Conservation (phyloP, 768 basidiomycete species). For the Kwoniella dendrophila region DNA sequence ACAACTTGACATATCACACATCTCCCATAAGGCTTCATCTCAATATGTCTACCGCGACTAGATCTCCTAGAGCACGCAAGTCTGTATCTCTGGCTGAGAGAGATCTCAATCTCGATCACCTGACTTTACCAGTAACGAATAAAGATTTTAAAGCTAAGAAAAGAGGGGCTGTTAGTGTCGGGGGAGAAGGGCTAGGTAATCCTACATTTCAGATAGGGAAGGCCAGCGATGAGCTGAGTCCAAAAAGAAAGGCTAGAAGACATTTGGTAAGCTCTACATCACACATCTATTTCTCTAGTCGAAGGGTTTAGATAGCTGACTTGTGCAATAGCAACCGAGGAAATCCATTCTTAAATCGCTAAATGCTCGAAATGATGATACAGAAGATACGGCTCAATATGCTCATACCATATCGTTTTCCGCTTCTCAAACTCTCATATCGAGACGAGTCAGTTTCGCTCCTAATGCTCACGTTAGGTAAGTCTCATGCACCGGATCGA, state of each 20-base stretch:
- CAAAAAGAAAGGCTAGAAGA: conserved; percentile 34
- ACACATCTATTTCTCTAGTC: not conserved
- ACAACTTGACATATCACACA: not conserved
- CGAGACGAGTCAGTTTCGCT: conserved; percentile 53
- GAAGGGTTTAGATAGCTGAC: not conserved
- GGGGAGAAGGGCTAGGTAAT: conserved; percentile 12
- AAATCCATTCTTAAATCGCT: conserved; percentile 51
- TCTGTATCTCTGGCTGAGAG: conserved; percentile 32
- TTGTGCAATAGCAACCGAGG: conserved; percentile 43
- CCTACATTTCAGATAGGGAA: conserved; percentile 4
- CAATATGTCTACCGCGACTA: conserved; percentile 32
- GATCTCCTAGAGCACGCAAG: conserved; percentile 27
- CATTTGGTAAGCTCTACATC: conserved; percentile 23
- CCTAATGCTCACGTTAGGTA: conserved; percentile 50
- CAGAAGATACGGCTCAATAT: conserved; percentile 22
- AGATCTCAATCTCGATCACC: conserved; percentile 29
- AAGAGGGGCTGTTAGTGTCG: conserved; percentile 15
- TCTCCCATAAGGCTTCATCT: conserved; percentile 3
- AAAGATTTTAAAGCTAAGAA: conserved; percentile 23
- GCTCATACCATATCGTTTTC: conserved; percentile 44
- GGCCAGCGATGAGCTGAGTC: conserved; percentile 27
- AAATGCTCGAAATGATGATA: conserved; percentile 6
- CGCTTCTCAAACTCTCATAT: conserved; percentile 19
- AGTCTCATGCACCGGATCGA: not conserved
- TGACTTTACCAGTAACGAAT: conserved; percentile 26